Evolutionary conservation across 2,329 filamentous ascomycete species (phyloP), one percentile per base, ranked within the genome.

Genomic region (Diaporthe amygdali): DNA sequence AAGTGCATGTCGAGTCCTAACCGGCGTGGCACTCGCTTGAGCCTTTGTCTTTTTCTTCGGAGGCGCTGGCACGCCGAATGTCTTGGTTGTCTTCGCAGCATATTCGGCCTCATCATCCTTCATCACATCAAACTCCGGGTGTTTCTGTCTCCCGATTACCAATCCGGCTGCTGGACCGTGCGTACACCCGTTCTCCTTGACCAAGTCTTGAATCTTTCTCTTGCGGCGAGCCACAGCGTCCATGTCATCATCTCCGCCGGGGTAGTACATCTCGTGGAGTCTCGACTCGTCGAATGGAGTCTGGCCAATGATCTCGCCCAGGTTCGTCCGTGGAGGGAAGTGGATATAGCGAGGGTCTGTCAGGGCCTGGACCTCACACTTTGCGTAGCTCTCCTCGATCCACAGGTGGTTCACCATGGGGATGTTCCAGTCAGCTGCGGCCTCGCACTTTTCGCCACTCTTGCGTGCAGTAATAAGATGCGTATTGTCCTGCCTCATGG

Each of bases 341-440:
- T 95, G 92, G 0, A 89, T 94, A 79, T 97, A 99, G 74, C 92
- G 92, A 10, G 88, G 85, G 66, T 93, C 89, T 5, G 93, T 92
- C 27, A 95, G 83, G 0, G 90, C 89, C 79, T 94, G 92, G 71
- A 92, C 84, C 77, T 93, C 88, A 84, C 95, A 97, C 79, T 93
- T 94, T 2, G 96, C 94, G 78, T 98, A 99, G 81, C 95, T 97
- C 78, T 99, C 96, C 81, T 99, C 96, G 55, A 99, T 88, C 96
- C 96, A 99, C 0, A 99, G 87, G 79, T 99, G 96, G 80, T 98
- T 99, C 76, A 97, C 86, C 76, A 97, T 92, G 70, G 94, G 85
- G 68, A 98, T 92, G 67, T 93, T 92, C 96, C 96, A 99, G 82
- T 98, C 96, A 73, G 90, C 89, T 0, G 96, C 96, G 1, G 96